phyloP scores from a whole-genome alignment of 306 rosid genomes.

The Leucaena leucocephala region DNA sequence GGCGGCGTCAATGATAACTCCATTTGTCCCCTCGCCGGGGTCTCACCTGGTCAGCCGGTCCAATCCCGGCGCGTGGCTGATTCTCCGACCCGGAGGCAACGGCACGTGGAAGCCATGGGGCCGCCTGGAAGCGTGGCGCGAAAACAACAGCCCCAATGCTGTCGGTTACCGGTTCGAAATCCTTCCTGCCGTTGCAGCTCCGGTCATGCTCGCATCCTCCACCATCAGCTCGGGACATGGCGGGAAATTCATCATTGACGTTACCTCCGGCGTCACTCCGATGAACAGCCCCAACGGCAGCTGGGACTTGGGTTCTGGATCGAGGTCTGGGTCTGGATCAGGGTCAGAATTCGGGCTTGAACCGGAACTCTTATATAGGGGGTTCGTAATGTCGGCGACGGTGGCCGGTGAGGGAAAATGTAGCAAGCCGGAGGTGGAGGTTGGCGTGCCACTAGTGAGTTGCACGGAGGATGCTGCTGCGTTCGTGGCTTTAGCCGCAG shows the following conservation, averaged over 20 bases:
- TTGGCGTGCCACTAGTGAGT: conserved; percentile 51
- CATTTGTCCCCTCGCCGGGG: conserved; percentile 54
- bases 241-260: conserved; percentile 49
- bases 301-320: conserved; percentile 46
- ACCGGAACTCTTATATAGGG: conserved; percentile 32
- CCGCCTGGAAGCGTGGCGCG: conserved; percentile 53
- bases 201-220: conserved; percentile 43
- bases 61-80: conserved; percentile 57
- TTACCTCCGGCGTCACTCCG: conserved; percentile 44
- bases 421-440: conserved; percentile 53
- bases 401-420: conserved; percentile 43
- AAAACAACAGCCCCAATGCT: conserved; percentile 36
- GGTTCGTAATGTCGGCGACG: conserved; percentile 56
- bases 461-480: conserved; percentile 59
- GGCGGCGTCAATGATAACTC: conserved; percentile 45
- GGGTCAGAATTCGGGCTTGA: conserved; percentile 40
- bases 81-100: conserved; percentile 47
- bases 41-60: conserved; percentile 51
- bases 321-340: conserved; percentile 25
- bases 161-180: conserved; percentile 50
- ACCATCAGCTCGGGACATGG: conserved; percentile 43
- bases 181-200: conserved; percentile 44
- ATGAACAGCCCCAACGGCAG: conserved; percentile 43
- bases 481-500: conserved; percentile 56
- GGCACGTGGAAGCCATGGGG: conserved; percentile 66